Conservation (phyloP, 495 filamentous ascomycete species). For the Oidiodendron maius region DNA sequence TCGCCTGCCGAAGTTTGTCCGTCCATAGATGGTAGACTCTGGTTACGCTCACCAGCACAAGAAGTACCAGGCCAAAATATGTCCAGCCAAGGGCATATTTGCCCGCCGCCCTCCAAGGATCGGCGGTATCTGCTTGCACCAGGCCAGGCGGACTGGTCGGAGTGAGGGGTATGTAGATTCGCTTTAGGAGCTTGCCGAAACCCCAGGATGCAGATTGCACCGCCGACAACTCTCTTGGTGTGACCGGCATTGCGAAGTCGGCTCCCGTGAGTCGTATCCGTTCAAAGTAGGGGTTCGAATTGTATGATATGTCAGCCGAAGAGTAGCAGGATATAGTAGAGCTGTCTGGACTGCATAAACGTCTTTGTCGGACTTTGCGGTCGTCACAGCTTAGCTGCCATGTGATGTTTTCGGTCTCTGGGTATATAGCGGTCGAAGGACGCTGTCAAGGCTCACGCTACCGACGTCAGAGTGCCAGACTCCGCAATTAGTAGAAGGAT, state of each 20-base stretch:
- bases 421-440: conserved; percentile 7
- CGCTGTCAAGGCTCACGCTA: conserved; percentile 1
- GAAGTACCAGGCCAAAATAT: conserved; percentile 71
- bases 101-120: conserved; percentile 74
- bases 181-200: conserved; percentile 49
- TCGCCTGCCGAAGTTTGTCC: conserved; percentile 79
- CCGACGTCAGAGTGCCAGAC: conserved; percentile 33
- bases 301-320: no score
- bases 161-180: conserved; percentile 67
- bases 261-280: no score
- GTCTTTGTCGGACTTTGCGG: no score
- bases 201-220: conserved; percentile 15
- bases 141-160: conserved; percentile 64
- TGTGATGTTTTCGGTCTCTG: no score
- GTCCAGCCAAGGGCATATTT: conserved; percentile 88
- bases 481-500: conserved; percentile 25
- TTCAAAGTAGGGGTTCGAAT: no score
- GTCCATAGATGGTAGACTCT: conserved; percentile 80
- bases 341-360: no score
- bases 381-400: no score
- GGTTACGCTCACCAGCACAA: conserved; percentile 55
- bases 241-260: conserved; percentile 5
- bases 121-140: conserved; percentile 65
- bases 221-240: conserved; percentile 9
- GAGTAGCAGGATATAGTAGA: no score